Evolutionary conservation across 495 filamentous ascomycete species (phyloP), one percentile per base, ranked within the genome.

Genomic region (Amniculicola lignicola): DNA sequence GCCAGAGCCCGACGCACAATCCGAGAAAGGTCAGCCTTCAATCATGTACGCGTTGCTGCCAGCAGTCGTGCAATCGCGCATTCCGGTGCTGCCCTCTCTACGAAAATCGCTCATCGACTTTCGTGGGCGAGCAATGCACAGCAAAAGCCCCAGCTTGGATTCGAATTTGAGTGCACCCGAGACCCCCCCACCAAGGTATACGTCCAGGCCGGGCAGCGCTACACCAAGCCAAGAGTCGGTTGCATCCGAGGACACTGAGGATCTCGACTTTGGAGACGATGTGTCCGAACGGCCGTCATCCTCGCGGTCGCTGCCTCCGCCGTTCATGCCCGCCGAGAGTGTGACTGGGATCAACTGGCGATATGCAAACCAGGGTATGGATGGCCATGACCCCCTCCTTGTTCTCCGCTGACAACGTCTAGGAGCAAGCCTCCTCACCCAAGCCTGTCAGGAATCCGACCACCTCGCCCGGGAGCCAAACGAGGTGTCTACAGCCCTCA

Each of bases 281-380:
- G 21, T 18, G 21, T 64, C 39, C 27, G 59, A 58, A 12, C 33
- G 41, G 11, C 56, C 56, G 6, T 31, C 11, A 22, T 63, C 62
- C 10, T 57, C 53, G 0, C 21, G 24, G 16, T 51, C 31, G 24
- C 21, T 50, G 16, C 49, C 51, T 4, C 46, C 53, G 0, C 12
- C 57, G 1, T 59, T 49, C 22, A 16, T 21, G n/a, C 5, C 67
- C 11, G 45, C 57, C 22, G 69, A 71, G 25, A 59, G 49, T 10
- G 59, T 63, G 31, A 71, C 63, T 48, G 72, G 68, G 4, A 70
- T 77, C 37, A 62, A 61, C n/a, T 76, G 73, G 74, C 75, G 72
- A 54, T 77, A 72, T 66, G 72, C 71, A 6, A 70, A 67, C 57
- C 73, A 74, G 65, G 74, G 74, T 74, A 52, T 19, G 42, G 6